A percentile compares a stretch with the other conserved stretches of the same genome.
These are phyloP conservation scores for Betula pendula DNA, from an alignment of 306 rosid genomes.

Conservation along the genomic window DNA sequence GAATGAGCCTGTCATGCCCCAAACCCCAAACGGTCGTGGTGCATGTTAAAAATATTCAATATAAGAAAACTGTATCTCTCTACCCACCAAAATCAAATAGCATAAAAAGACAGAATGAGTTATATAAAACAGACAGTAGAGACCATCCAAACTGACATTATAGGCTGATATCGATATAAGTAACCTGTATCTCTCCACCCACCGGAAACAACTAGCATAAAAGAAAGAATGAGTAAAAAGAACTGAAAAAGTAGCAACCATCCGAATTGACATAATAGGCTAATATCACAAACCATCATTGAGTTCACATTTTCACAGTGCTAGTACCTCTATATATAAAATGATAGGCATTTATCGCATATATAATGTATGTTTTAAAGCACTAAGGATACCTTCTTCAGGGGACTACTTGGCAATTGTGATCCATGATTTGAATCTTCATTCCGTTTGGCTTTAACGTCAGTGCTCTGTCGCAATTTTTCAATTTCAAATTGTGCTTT, in stretches of 20 bases:
- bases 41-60: too few relatives aligned
- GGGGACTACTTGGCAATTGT: slow-evolving; percentile 33
- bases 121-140: background rate
- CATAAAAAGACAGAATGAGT: background rate
- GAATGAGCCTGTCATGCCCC: background rate
- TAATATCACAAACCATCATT: background rate
- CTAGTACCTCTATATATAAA: background rate
- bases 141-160: background rate
- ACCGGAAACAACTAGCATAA: background rate
- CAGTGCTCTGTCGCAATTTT: slow-evolving; percentile 41
- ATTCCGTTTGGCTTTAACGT: slow-evolving; percentile 42
- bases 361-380: background rate
- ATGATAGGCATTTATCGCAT: background rate
- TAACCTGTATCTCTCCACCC: background rate
- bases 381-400: slow-evolving; percentile 71
- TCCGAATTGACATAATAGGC: background rate
- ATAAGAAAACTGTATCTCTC: too few relatives aligned
- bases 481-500: slow-evolving; percentile 39
- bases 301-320: background rate
- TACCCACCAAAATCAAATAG: background rate
- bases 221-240: background rate
- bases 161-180: background rate
- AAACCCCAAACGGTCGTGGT: background rate
- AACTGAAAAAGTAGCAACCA: background rate
- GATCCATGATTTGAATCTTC: slow-evolving; percentile 40